These are phyloP conservation scores for Leucoagaricus sp. DNA, from an alignment of 1,284 basidiomycete genomes.

Conservation along the genomic window DNA sequence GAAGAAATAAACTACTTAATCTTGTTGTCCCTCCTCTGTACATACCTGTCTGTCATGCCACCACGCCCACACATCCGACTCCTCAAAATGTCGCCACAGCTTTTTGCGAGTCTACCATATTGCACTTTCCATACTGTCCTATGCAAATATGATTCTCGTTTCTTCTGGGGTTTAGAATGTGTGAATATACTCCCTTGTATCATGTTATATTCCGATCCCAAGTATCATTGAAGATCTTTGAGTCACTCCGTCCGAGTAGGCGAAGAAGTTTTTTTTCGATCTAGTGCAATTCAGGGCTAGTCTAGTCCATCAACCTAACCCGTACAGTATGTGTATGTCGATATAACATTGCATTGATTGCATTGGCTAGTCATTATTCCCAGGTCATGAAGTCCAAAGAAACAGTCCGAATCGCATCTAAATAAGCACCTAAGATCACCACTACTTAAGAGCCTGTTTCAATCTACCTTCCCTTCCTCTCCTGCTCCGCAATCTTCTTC, in stretches of 20 bases:
- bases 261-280: too few species aligned
- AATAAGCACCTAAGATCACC: not conserved
- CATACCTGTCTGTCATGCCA: constrained; percentile 21
- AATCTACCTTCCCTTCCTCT: constrained; percentile 20
- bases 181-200: too few species aligned
- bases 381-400: too few species aligned
- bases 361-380: too few species aligned
- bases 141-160: constrained; percentile 34
- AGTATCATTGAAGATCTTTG: too few species aligned
- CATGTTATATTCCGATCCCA: too few species aligned
- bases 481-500: constrained; percentile 35
- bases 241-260: too few species aligned
- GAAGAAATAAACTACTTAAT: constrained; percentile 75
- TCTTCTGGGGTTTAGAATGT: constrained; percentile 15
- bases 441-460: not conserved
- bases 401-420: too few species aligned
- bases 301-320: too few species aligned
- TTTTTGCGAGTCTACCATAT: constrained; percentile 23
- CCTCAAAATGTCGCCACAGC: constrained; percentile 32
- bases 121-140: constrained; percentile 28
- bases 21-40: constrained; percentile 33
- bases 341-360: too few species aligned
- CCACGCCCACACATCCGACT: constrained; percentile 28
- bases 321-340: too few species aligned
- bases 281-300: too few species aligned